These are phyloP conservation scores for Gautieria morchelliformis DNA, from an alignment of 768 basidiomycete species.

Conservation along the genomic window DNA sequence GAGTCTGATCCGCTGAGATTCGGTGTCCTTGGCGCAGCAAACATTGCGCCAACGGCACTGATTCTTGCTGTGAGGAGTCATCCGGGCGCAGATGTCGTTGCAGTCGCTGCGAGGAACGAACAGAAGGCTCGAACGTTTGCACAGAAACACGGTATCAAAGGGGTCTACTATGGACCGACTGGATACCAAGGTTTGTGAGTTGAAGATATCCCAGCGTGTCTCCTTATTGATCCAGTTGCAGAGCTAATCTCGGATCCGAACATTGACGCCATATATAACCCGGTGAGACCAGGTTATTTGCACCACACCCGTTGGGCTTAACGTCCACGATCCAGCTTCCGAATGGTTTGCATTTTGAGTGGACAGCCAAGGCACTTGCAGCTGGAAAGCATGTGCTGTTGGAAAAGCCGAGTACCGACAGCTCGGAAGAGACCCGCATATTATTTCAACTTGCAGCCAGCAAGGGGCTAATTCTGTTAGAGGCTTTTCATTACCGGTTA, in stretches of 20 bases:
- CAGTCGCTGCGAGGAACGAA: slow-evolving; percentile 22
- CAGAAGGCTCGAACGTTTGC: slow-evolving; percentile 17
- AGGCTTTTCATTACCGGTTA: slow-evolving; percentile 18
- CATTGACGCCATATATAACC: slow-evolving; percentile 24
- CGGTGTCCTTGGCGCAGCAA: slow-evolving; percentile 23
- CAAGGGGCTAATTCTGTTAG: too few relatives aligned
- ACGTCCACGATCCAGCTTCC: neutral
- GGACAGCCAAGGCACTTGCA: too few relatives aligned
- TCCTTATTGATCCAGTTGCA: slow-evolving; percentile 3
- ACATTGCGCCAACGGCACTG: slow-evolving; percentile 19
- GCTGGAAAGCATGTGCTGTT: too few relatives aligned
- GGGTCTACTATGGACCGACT: slow-evolving; percentile 13
- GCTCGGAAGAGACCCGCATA: slow-evolving; percentile 9
- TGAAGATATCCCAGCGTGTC: neutral
- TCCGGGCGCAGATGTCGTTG: slow-evolving; percentile 19
- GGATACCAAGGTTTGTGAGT: slow-evolving; percentile 14
- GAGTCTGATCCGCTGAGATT: slow-evolving; percentile 9
- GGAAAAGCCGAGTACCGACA: too few relatives aligned
- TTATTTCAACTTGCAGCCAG: slow-evolving; percentile 13
- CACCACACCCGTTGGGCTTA: neutral
- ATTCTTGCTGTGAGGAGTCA: slow-evolving; percentile 19
- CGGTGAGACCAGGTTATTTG: slow-evolving; percentile 4
- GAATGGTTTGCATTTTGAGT: too few relatives aligned
- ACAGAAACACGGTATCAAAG: slow-evolving; percentile 20
- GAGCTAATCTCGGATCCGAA: slow-evolving; percentile 20